phyloP scores from a whole-genome alignment of 1,284 basidiomycete genomes.

The Cryptococcus hybrid region DNA sequence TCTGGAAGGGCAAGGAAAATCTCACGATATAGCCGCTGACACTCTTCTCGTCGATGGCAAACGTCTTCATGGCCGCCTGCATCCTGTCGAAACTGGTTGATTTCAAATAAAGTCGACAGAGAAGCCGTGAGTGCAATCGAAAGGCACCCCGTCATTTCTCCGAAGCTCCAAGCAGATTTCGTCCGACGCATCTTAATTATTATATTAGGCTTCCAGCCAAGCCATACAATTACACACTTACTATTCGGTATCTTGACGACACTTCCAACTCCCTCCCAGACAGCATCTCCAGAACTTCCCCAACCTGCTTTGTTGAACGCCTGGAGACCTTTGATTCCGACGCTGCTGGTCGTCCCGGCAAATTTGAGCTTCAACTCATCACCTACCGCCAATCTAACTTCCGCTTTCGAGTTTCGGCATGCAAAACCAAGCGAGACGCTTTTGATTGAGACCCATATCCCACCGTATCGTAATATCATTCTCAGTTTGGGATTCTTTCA shows the following conservation, averaged over 20 bases:
- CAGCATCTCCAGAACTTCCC: constrained; percentile 25
- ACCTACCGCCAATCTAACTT: constrained; percentile 93
- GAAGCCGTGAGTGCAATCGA: constrained; percentile 92
- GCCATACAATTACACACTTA: constrained; percentile 52
- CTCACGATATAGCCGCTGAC: constrained; percentile 96
- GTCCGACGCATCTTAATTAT: constrained; percentile 79
- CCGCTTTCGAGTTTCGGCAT: constrained; percentile 97
- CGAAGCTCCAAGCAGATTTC: constrained; percentile 94
- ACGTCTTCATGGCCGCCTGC: constrained; percentile 99
- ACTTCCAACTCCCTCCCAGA: constrained; percentile 95
- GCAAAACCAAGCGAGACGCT: constrained; percentile 93
- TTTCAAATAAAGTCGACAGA: constrained; percentile 98
- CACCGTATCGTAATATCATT: constrained; percentile 93
- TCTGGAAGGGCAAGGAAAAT: constrained; percentile 9
- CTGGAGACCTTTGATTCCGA: constrained; percentile 53
- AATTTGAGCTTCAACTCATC: constrained; percentile 93
- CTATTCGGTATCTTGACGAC: constrained; percentile 99
- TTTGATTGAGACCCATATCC: constrained; percentile 98
- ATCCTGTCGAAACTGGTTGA: constrained; percentile 98
- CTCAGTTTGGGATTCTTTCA: constrained; percentile 98
- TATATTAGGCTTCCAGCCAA: neutral
- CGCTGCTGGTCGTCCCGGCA: constrained; percentile 61
- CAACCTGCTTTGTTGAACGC: constrained; percentile 56
- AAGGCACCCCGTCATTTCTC: constrained; percentile 88
- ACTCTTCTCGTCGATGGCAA: constrained; percentile 98